Evolutionary conservation across 106 monocot species (phyloP).

Genomic region (Platanthera guangdongensis): DNA sequence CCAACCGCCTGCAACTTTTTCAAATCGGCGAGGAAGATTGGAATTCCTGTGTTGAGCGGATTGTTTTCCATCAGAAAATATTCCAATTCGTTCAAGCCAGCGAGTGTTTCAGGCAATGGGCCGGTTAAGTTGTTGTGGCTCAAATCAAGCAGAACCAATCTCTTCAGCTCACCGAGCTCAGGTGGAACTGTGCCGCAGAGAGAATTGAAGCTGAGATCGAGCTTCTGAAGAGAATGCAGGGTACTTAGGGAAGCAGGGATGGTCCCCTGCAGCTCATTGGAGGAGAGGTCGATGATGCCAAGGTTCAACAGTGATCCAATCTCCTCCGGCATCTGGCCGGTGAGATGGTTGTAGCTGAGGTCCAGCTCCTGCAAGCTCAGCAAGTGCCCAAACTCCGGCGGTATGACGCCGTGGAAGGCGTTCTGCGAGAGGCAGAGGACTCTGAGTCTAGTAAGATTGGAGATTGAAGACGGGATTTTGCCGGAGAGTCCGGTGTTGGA

Average conservation of each 20-base stretch:
- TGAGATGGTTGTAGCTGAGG: slow-evolving; percentile 54
- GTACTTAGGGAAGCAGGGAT: slow-evolving; percentile 33
- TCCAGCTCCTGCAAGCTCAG: slow-evolving; percentile 46
- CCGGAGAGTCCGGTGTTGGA: slow-evolving; percentile 57
- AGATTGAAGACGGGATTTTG: slow-evolving; percentile 26
- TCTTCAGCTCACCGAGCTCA: slow-evolving; percentile 22
- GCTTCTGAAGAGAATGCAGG: slow-evolving; percentile 35
- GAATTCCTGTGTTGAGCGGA: slow-evolving; percentile 31
- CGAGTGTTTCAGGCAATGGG: slow-evolving; percentile 34
- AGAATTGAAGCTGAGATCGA: slow-evolving; percentile 55
- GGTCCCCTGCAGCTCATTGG: slow-evolving; percentile 32
- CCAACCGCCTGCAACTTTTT: slow-evolving; percentile 35
- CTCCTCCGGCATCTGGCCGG: slow-evolving; percentile 35
- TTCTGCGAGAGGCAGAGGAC: slow-evolving; percentile 64
- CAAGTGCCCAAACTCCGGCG: slow-evolving; percentile 28
- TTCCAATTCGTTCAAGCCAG: slow-evolving; percentile 25
- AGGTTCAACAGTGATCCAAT: slow-evolving; percentile 35
- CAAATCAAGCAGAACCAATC: slow-evolving; percentile 49
- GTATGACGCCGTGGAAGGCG: slow-evolving; percentile 31
- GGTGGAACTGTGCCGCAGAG: slow-evolving; percentile 34
- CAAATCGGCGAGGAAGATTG: slow-evolving; percentile 28
- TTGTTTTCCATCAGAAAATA: slow-evolving; percentile 57
- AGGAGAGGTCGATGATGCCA: slow-evolving; percentile 53
- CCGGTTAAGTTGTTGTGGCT: slow-evolving; percentile 45
- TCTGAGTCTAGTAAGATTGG: slow-evolving; percentile 17